Conservation (phyloP, 2,329 filamentous ascomycete species). For the Chalara sp. region DNA sequence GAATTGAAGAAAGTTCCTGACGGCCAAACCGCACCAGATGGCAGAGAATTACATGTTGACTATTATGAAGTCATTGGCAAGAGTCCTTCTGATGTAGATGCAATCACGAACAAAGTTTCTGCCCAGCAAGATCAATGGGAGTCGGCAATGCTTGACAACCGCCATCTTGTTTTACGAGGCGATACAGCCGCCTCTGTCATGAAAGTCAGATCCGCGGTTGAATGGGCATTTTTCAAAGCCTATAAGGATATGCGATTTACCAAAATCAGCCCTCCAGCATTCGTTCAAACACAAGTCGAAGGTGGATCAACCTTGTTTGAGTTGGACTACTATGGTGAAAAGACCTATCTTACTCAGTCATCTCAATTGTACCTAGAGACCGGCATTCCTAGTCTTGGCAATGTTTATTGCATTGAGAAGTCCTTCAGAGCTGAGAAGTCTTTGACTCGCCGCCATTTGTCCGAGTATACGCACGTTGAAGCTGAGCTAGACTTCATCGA, state of each 20-base stretch:
- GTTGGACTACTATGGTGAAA: constrained; percentile 62
- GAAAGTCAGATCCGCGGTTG: constrained; percentile 63
- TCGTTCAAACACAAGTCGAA: constrained; percentile 84
- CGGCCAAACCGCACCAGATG: constrained; percentile 60
- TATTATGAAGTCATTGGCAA: constrained; percentile 63
- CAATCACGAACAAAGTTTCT: constrained; percentile 66
- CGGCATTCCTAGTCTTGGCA: constrained; percentile 79
- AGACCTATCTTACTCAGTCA: constrained; percentile 91
- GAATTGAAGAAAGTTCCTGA: constrained; percentile 62
- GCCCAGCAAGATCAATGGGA: constrained; percentile 56
- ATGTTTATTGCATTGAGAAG: constrained; percentile 97
- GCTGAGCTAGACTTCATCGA: constrained; percentile 93
- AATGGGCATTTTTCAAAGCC: constrained; percentile 60
- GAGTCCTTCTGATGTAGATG: constrained; percentile 65
- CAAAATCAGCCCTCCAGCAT: constrained; percentile 67
- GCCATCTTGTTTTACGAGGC: constrained; percentile 64
- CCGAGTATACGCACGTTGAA: constrained; percentile 96
- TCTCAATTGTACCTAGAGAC: constrained; percentile 98
- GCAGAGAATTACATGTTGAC: constrained; percentile 66
- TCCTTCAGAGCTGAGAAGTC: constrained; percentile 98
- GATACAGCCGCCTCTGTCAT: constrained; percentile 62
- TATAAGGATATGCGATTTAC: constrained; percentile 58
- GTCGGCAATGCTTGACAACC: constrained; percentile 48
- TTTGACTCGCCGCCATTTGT: constrained; percentile 85
- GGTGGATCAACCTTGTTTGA: constrained; percentile 55